Base-by-base conservation (phyloP, 805 yeast species). In the Saccharomycopsis vini region DNA sequence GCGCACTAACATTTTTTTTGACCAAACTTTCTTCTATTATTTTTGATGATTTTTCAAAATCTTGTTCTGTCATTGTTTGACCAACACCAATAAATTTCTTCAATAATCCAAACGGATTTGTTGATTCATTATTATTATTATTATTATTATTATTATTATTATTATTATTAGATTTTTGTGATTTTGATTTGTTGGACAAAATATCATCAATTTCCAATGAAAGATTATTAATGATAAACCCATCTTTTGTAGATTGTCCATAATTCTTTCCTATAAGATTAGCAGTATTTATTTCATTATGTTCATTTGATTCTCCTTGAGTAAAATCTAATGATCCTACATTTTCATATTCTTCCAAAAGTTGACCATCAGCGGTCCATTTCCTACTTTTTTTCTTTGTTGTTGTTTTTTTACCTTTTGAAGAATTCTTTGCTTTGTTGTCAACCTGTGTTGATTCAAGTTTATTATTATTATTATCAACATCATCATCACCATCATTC, bases 1-100 rank as follows among this genome's bases (percentile, higher is more conserved):
- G 84, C 9, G 95, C 92, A 3, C 97, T 92, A 26, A 90, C 92
- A 55, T 90, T 90, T 55, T 89, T 90, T 50, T 81, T 70, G 49
- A 92, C 75, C 44, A 90, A 67, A 54, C 86, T 94, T 46, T 84
- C 82, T 43, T 76, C 72, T 62, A 92, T 72, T 36, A 79, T 75
- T 32, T 69, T 69, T 19, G 84, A 64, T 2, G 86, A 79, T 35
- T 78, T 76, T 31, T 71, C 71, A 45, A 90, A 67, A 56, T 88
- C 88, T 12, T 71, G 71, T 26, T 72, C 70, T 2, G 77, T 69
- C 33, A 83, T 71, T 5, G 74, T 77, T 56, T 79, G 79, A 43
- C 92, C 90, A 9, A 39, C 86, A 7, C 44, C 44, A 39, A 82
- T 67, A 40, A 75, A 58, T 53, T 73, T 75, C 48, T 73, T 69